phyloP scores from a whole-genome alignment of 768 basidiomycete genomes.

The Suillus lakei region DNA sequence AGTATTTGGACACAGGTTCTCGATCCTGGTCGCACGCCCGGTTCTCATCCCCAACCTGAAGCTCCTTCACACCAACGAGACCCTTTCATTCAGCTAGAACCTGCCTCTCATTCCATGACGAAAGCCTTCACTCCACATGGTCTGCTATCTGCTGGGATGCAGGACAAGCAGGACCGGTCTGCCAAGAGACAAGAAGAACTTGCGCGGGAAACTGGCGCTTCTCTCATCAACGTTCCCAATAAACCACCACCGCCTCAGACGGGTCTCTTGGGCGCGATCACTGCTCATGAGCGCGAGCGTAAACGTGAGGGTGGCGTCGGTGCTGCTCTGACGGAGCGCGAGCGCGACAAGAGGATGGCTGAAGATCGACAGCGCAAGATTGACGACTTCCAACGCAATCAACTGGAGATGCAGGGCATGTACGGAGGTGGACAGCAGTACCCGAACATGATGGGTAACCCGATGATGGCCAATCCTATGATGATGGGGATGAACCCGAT shows the following conservation, averaged over 20 bases:
- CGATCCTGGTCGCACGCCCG: slow-evolving; percentile 63
- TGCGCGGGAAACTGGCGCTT: slow-evolving; percentile 89
- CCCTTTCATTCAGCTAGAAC: slow-evolving; percentile 79
- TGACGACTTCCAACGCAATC: slow-evolving; percentile 88
- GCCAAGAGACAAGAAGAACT: slow-evolving; percentile 95
- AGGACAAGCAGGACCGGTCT: slow-evolving; percentile 94
- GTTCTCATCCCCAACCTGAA: slow-evolving; percentile 42
- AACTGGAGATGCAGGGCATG: slow-evolving; percentile 89
- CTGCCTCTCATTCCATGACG: slow-evolving; percentile 73
- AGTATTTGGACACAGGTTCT: slow-evolving; percentile 90
- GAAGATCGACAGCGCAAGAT: slow-evolving; percentile 93
- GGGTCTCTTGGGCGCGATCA: slow-evolving; percentile 94
- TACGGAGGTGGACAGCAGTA: slow-evolving; percentile 58
- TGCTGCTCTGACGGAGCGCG: slow-evolving; percentile 92
- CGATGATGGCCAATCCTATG: slow-evolving; percentile 78
- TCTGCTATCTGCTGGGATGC: slow-evolving; percentile 90
- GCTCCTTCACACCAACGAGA: slow-evolving; percentile 42
- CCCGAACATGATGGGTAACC: slow-evolving; percentile 53
- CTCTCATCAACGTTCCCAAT: slow-evolving; percentile 93
- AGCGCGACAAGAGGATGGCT: slow-evolving; percentile 88
- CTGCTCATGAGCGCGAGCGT: slow-evolving; percentile 91
- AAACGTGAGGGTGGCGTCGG: slow-evolving; percentile 96
- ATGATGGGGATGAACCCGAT: slow-evolving; percentile 61
- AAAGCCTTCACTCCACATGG: slow-evolving; percentile 97
- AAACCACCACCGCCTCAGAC: slow-evolving; percentile 96